Evolutionary conservation across 2,329 filamentous ascomycete species (phyloP).

Genomic region (Neoscytalidium dimidiatum): DNA sequence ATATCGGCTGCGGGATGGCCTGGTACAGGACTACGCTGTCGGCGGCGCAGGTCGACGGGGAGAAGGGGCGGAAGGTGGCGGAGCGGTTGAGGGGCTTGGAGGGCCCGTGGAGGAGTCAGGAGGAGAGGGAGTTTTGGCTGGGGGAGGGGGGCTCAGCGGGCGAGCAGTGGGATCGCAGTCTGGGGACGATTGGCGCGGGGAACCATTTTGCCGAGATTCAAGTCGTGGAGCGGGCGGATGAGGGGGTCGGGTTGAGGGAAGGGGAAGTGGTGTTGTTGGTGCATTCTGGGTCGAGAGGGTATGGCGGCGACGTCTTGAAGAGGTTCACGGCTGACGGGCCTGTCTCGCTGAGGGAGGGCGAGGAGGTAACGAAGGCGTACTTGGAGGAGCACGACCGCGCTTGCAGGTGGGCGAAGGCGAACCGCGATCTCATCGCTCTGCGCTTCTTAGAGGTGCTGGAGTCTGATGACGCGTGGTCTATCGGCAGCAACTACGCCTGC

Average conservation of each 20-base stretch:
- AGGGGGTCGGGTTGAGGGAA: constrained; percentile 23
- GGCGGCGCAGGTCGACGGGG: constrained; percentile 34
- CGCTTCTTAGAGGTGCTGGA: constrained; percentile 40
- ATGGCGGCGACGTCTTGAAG: constrained; percentile 37
- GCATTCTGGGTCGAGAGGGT: constrained; percentile 41
- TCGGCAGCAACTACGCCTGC: constrained; percentile 22
- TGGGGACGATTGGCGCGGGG: constrained; percentile 42
- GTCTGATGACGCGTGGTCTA: constrained; percentile 32
- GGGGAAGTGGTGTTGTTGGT: constrained; percentile 40
- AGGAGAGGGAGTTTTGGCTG: constrained; percentile 34
- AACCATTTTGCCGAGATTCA: constrained; percentile 44
- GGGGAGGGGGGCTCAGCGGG: constrained; percentile 28
- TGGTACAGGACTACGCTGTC: constrained; percentile 39
- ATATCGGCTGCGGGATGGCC: constrained; percentile 44
- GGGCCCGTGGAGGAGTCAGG: constrained; percentile 33
- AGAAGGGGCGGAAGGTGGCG: constrained; percentile 36
- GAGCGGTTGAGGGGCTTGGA: constrained; percentile 39
- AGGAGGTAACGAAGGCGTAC: constrained; percentile 30
- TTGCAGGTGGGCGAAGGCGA: constrained; percentile 40
- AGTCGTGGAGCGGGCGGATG: constrained; percentile 31
- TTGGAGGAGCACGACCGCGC: constrained; percentile 38
- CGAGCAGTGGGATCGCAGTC: constrained; percentile 32
- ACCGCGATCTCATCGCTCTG: constrained; percentile 42
- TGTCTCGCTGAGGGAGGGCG: constrained; percentile 30
- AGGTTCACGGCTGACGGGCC: constrained; percentile 28